Conservation (phyloP, 371 early-diverging fungal species). For the Enteropsectra breve region DNA sequence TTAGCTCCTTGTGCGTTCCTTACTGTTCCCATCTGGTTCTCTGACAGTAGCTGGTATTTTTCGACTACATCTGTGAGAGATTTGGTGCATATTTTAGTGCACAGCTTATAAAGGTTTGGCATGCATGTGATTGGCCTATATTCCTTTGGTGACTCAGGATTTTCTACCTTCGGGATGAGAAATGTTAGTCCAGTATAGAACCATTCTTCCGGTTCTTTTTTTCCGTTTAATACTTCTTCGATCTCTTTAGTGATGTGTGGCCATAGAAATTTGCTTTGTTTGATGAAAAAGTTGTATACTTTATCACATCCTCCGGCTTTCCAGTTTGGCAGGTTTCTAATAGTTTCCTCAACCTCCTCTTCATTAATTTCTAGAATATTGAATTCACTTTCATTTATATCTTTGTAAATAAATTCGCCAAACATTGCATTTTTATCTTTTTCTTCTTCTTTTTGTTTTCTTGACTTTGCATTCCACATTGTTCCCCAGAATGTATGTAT, state of each 20-base stretch:
- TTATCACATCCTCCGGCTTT: neutral
- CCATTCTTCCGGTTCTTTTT: neutral
- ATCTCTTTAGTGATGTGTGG: neutral
- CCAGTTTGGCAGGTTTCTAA: neutral
- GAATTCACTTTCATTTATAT: no score
- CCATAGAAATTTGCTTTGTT: neutral
- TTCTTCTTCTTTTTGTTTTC: no score
- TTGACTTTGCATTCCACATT: no score
- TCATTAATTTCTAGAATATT: no score
- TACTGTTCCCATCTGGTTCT: slow-evolving; percentile 33
- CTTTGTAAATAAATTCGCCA: no score
- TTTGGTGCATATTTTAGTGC: slow-evolving; percentile 12
- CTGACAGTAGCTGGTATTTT: slow-evolving; percentile 9
- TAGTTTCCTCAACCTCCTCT: neutral
- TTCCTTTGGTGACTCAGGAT: neutral
- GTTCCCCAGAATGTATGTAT: no score
- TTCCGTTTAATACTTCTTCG: neutral
- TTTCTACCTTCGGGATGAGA: slow-evolving; percentile 28
- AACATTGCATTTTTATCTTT: no score
- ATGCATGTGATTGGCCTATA: slow-evolving; percentile 35
- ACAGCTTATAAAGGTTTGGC: slow-evolving; percentile 26
- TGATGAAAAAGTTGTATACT: slow-evolving; percentile 6
- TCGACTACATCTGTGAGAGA: slow-evolving; percentile 1
- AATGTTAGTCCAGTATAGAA: slow-evolving; percentile 28
- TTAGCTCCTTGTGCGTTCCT: slow-evolving; percentile 21